Evolutionary conservation across 495 filamentous ascomycete species (phyloP).

Genomic region (Sabuloglossum arenarium): DNA sequence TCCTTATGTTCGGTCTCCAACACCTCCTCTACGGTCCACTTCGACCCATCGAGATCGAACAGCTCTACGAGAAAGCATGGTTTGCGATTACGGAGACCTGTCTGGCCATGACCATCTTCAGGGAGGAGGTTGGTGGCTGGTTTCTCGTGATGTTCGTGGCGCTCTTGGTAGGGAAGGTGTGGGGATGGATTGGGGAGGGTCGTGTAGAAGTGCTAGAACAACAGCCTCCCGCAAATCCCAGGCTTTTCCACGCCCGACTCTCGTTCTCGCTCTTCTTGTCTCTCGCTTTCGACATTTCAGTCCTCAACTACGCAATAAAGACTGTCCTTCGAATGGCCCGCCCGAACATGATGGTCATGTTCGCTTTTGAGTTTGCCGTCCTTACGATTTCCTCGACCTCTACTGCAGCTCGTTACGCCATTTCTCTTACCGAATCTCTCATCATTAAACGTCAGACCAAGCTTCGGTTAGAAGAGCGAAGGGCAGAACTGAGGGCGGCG

Average conservation of each 20-base stretch:
- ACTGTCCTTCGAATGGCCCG: conserved; percentile 69
- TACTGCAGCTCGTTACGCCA: conserved; percentile 51
- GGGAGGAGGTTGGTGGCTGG: conserved; percentile 81
- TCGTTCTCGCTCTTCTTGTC: conserved; percentile 58
- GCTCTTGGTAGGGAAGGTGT: conserved; percentile 83
- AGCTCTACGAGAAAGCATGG: conserved; percentile 93
- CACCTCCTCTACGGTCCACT: conserved; percentile 78
- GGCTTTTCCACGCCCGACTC: conserved; percentile 72
- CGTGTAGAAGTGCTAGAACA: conserved; percentile 89
- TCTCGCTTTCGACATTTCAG: conserved; percentile 48
- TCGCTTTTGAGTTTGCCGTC: conserved; percentile 90
- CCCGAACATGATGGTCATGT: conserved; percentile 99
- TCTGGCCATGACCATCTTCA: conserved; percentile 96
- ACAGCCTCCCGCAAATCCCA: conserved; percentile 77
- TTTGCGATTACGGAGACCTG: conserved; percentile 93
- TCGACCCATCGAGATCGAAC: conserved; percentile 84
- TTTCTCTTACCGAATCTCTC: conserved; percentile 60
- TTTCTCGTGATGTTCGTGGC: conserved; percentile 91
- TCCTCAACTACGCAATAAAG: conserved; percentile 60
- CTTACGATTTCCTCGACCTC: conserved; percentile 60
- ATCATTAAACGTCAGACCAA: conserved; percentile 50
- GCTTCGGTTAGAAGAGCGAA: conserved; percentile 38
- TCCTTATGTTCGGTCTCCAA: conserved; percentile 69
- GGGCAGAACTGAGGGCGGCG: conserved; percentile 30
- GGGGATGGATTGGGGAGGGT: conserved; percentile 94